Evolutionary conservation across 75 land plant species (phyloP).

Genomic region (Cunninghamia lanceolata): DNA sequence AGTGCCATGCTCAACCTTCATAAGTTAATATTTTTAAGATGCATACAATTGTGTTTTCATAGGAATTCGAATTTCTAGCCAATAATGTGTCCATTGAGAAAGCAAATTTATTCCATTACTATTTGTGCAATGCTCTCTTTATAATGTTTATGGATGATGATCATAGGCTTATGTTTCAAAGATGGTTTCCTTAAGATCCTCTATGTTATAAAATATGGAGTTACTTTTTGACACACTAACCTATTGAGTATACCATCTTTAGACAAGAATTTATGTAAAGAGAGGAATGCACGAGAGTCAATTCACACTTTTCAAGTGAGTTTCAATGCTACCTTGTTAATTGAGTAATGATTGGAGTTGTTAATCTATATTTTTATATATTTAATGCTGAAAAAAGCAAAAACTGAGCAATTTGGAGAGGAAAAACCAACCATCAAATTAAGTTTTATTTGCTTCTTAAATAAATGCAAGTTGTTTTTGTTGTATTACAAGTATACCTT

Average conservation of each 20-base stretch:
- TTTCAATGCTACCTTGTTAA: constrained; percentile 5
- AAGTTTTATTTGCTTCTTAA: no score
- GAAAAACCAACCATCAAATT: not conserved
- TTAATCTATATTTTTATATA: no score
- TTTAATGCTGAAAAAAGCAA: not conserved
- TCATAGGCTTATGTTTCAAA: not conserved
- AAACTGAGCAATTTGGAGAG: not conserved
- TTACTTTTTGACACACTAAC: not conserved
- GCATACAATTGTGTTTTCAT: not conserved
- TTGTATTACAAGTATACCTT: no score
- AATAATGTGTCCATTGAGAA: not conserved
- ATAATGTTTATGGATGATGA: not conserved
- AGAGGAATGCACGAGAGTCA: constrained; percentile 99
- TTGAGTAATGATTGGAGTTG: not conserved
- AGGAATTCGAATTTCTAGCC: not conserved
- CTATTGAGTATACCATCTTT: constrained; percentile 18
- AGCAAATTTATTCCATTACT: not conserved
- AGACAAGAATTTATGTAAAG: constrained; percentile 92
- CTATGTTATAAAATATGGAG: not conserved
- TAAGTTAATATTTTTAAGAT: not conserved
- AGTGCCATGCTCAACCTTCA: constrained; percentile 31
- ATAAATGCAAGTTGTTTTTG: no score
- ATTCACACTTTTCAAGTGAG: constrained; percentile 82
- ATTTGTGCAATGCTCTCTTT: not conserved
- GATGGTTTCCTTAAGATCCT: not conserved